Evolutionary conservation across 805 yeast species (phyloP).

Genomic region (Cyberlindnera americana): DNA sequence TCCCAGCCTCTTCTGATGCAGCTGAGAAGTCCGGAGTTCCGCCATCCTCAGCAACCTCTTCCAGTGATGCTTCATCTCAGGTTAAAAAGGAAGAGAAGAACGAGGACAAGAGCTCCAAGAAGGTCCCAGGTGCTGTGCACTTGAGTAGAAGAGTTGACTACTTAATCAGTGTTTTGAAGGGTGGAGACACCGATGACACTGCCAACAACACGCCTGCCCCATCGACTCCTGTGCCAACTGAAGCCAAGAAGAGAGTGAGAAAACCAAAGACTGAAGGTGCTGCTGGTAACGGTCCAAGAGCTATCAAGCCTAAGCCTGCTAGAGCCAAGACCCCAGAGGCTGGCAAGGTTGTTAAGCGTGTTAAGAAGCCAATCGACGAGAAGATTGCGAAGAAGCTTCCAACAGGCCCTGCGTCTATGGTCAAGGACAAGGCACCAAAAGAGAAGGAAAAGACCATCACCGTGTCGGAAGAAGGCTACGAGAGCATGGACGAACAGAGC

Average conservation of each 20-base stretch:
- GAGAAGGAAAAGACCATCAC: slow-evolving; percentile 5
- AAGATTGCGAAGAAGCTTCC: slow-evolving; percentile 10
- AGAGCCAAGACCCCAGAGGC: slow-evolving; percentile 26
- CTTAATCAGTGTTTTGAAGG: slow-evolving; percentile 65
- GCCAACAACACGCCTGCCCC: slow-evolving; percentile 29
- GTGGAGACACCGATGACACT: slow-evolving; percentile 39
- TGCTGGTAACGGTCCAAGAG: slow-evolving; percentile 5
- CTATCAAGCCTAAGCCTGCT: slow-evolving; percentile 11
- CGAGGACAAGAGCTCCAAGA: slow-evolving; percentile 40
- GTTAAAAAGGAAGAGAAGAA: slow-evolving; percentile 9
- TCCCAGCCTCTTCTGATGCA: not conserved
- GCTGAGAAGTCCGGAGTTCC: slow-evolving; percentile 1
- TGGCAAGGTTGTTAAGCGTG: slow-evolving; percentile 22
- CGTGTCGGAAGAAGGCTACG: slow-evolving; percentile 50
- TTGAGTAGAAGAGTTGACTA: slow-evolving; percentile 89
- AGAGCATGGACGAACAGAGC: slow-evolving; percentile 71
- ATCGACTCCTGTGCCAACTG: slow-evolving; percentile 27
- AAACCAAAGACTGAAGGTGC: slow-evolving; percentile 26
- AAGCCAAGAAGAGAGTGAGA: slow-evolving; percentile 25
- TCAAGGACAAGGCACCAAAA: slow-evolving; percentile 1
- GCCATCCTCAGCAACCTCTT: not conserved
- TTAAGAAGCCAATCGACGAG: slow-evolving; percentile 11
- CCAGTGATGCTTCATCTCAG: slow-evolving; percentile 4
- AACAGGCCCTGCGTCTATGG: slow-evolving; percentile 8
- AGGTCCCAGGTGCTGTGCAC: slow-evolving; percentile 90